Conservation (phyloP, 257 asterid species). For the Lycium barbarum region DNA sequence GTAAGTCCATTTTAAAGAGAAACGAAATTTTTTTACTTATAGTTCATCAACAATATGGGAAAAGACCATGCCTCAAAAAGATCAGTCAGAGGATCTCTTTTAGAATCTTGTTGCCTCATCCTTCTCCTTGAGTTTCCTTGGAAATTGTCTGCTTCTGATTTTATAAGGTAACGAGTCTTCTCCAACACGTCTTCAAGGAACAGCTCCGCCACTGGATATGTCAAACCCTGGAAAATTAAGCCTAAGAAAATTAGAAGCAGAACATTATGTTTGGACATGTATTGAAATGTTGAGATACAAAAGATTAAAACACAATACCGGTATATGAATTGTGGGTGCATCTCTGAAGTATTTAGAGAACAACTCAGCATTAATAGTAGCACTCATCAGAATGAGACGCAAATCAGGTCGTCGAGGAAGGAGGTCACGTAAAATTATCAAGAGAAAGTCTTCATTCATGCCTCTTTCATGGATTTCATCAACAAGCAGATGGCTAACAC, state of each 20-base stretch:
- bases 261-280: slow-evolving; percentile 10
- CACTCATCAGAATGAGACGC: slow-evolving; percentile 96
- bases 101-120: slow-evolving; percentile 65
- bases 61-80: slow-evolving; percentile 71
- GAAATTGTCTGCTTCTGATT: slow-evolving; percentile 55
- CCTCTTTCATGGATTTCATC: slow-evolving; percentile 99
- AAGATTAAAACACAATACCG: slow-evolving; percentile 56
- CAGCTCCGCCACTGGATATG: slow-evolving; percentile 84
- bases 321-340: slow-evolving; percentile 88
- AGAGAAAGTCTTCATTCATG: slow-evolving; percentile 93
- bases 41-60: slow-evolving; percentile 23
- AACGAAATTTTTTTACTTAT: neutral
- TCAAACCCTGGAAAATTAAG: slow-evolving; percentile 74
- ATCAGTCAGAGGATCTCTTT: slow-evolving; percentile 77
- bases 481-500: slow-evolving; percentile 85
- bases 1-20: slow-evolving; percentile 20
- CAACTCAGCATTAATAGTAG: slow-evolving; percentile 91
- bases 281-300: neutral
- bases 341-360: slow-evolving; percentile 84
- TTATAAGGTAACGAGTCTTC: slow-evolving; percentile 66
- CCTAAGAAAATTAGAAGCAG: slow-evolving; percentile 13
- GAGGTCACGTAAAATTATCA: slow-evolving; percentile 79
- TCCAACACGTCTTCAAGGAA: slow-evolving; percentile 91
- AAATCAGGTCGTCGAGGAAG: slow-evolving; percentile 96
- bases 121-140: slow-evolving; percentile 76